phyloP scores from a whole-genome alignment of 2,329 filamentous ascomycete genomes.

The Diaporthe aspalathi region DNA sequence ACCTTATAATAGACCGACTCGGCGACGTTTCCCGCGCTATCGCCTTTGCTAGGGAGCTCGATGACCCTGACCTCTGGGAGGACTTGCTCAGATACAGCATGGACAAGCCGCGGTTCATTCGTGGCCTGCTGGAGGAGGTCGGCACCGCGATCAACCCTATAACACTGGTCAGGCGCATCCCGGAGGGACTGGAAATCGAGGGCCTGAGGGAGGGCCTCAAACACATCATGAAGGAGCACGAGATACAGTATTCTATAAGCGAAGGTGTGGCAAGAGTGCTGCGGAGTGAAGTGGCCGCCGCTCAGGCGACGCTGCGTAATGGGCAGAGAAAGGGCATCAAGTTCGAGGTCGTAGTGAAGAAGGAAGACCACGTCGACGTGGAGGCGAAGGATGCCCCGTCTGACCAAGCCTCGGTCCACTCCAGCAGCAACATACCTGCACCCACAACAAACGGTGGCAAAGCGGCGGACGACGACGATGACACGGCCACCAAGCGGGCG shows the following conservation, averaged over 20 bases:
- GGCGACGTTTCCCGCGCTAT: slow-evolving; percentile 93
- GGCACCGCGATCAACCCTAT: slow-evolving; percentile 95
- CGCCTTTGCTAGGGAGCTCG: slow-evolving; percentile 91
- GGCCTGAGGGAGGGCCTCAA: slow-evolving; percentile 88
- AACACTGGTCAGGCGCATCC: slow-evolving; percentile 87
- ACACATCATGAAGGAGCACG: slow-evolving; percentile 94
- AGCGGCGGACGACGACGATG: slow-evolving; percentile 24
- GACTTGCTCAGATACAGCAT: slow-evolving; percentile 95
- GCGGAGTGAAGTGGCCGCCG: slow-evolving; percentile 84
- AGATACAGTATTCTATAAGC: slow-evolving; percentile 93
- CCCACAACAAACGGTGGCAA: slow-evolving; percentile 39
- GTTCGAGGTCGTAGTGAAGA: slow-evolving; percentile 76
- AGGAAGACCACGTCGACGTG: slow-evolving; percentile 56
- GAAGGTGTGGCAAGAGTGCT: slow-evolving; percentile 89
- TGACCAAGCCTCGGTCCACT: slow-evolving; percentile 38
- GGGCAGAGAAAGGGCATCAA: slow-evolving; percentile 89
- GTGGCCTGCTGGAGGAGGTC: slow-evolving; percentile 90
- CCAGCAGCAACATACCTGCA: slow-evolving; percentile 35
- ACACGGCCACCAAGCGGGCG: slow-evolving; percentile 19
- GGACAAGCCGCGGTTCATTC: slow-evolving; percentile 96
- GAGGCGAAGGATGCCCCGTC: slow-evolving; percentile 54
- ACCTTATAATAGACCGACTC: slow-evolving; percentile 93
- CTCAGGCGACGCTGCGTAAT: slow-evolving; percentile 82
- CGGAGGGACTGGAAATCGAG: slow-evolving; percentile 91
- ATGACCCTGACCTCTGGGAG: slow-evolving; percentile 93